These are phyloP conservation scores for Naganishia sp. DNA, from an alignment of 1,284 basidiomycete genomes.

Conservation along the genomic window DNA sequence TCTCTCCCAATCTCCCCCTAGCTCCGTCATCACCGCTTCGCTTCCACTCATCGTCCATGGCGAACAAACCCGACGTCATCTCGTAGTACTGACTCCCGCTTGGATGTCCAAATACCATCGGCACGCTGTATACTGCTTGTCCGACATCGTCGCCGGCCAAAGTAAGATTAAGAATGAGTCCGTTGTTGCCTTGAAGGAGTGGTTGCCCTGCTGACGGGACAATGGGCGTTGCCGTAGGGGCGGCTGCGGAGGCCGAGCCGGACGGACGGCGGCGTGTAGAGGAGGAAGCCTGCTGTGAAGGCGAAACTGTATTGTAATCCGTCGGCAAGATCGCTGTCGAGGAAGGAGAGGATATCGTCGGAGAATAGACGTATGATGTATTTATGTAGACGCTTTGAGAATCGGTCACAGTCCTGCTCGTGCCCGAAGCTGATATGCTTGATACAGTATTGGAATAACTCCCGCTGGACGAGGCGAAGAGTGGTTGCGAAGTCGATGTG, in stretches of 20 bases:
- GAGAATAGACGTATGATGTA: conserved; percentile 21
- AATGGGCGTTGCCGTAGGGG: conserved; percentile 7
- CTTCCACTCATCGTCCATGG: background rate
- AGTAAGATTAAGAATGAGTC: conserved; percentile 31
- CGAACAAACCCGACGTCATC: background rate
- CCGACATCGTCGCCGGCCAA: conserved; percentile 29
- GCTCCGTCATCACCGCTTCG: background rate
- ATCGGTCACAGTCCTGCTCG: conserved; percentile 1
- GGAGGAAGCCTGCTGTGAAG: background rate
- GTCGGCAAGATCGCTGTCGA: background rate
- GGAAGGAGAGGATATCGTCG: background rate
- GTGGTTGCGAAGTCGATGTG: background rate
- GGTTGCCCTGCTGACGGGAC: conserved; percentile 25
- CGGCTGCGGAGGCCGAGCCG: background rate
- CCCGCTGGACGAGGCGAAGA: background rate
- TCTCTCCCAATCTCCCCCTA: background rate
- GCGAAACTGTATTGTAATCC: background rate
- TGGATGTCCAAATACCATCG: conserved; percentile 29
- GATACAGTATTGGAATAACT: background rate
- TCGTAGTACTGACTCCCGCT: conserved; percentile 12
- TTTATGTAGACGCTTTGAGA: conserved; percentile 21
- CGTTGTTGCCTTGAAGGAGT: conserved; percentile 31
- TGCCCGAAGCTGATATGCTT: no score
- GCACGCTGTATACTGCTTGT: conserved; percentile 26
- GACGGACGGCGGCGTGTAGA: conserved; percentile 2